These are phyloP conservation scores for Lasiosphaeria ovina DNA, from an alignment of 495 filamentous ascomycete genomes.

Conservation along the genomic window DNA sequence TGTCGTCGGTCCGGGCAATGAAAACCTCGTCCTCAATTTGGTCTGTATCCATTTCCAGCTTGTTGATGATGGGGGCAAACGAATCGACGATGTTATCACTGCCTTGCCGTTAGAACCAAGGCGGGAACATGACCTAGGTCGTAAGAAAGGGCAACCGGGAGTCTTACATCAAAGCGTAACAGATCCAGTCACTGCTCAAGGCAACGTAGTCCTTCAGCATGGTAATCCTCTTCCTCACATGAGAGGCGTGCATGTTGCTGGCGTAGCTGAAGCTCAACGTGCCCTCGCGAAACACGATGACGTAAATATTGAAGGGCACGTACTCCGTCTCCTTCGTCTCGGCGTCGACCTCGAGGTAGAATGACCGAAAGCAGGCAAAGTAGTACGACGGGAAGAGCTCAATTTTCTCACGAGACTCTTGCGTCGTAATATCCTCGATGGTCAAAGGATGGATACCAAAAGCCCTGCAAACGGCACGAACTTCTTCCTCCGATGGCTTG, in stretches of 20 bases:
- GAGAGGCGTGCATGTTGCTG: conserved; percentile 76
- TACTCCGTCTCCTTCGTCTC: conserved; percentile 75
- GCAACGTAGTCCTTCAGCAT: conserved; percentile 91
- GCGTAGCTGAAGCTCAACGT: conserved; percentile 90
- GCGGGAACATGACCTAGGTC: background rate
- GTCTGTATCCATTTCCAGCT: conserved; percentile 85
- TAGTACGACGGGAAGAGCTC: conserved; percentile 97
- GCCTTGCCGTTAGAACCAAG: conserved; percentile 24
- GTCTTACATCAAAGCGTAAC: conserved; percentile 93
- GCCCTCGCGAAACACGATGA: conserved; percentile 94
- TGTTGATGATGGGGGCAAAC: conserved; percentile 83
- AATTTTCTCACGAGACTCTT: conserved; percentile 96
- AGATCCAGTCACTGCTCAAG: conserved; percentile 95
- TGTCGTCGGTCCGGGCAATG: conserved; percentile 84
- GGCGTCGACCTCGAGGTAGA: conserved; percentile 61
- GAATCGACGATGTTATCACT: conserved; percentile 96
- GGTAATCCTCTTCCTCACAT: conserved; percentile 88
- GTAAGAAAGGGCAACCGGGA: background rate
- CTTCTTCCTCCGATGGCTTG: conserved; percentile 85
- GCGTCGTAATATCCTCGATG: conserved; percentile 88
- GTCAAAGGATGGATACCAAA: conserved; percentile 94
- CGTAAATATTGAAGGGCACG: conserved; percentile 92
- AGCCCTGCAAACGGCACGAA: conserved; percentile 81
- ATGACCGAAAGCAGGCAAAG: conserved; percentile 94
- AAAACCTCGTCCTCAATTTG: conserved; percentile 93